Conservation (phyloP, 2,329 filamentous ascomycete genomes). For the Exophiala sp. region DNA sequence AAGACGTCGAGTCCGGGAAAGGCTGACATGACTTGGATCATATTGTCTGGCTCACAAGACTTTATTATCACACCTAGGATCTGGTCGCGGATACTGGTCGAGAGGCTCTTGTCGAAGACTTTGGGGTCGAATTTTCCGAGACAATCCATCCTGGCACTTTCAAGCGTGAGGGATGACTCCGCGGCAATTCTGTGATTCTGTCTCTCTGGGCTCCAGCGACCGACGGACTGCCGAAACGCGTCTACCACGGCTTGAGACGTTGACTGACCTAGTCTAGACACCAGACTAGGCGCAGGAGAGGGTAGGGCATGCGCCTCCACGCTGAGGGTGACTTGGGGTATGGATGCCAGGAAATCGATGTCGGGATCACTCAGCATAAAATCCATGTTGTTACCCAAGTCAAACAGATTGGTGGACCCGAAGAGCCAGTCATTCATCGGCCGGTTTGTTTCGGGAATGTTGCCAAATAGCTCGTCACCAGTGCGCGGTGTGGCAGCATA, state of each 20-base stretch:
- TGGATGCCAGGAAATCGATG: not conserved
- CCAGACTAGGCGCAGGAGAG: not conserved
- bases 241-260: not conserved
- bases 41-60: not conserved
- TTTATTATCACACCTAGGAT: not conserved
- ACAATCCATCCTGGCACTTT: not conserved
- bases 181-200: not conserved
- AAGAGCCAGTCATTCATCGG: not conserved
- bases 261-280: not conserved
- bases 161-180: not conserved
- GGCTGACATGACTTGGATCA: not conserved
- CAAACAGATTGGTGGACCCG: not conserved
- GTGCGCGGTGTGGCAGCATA: no score
- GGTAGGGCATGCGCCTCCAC: not conserved
- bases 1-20: not conserved
- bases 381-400: not conserved
- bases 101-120: not conserved
- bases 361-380: conserved; percentile 1
- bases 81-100: not conserved
- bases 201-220: not conserved
- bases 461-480: not conserved
- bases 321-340: not conserved
- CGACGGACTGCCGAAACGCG: conserved; percentile 1
- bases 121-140: not conserved
- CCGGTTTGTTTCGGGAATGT: not conserved